Percentiles rank a stretch among this genome's conserved stretches.
phyloP scores from a whole-genome alignment of 2,329 filamentous ascomycete genomes.

The Thelonectria blattea region DNA sequence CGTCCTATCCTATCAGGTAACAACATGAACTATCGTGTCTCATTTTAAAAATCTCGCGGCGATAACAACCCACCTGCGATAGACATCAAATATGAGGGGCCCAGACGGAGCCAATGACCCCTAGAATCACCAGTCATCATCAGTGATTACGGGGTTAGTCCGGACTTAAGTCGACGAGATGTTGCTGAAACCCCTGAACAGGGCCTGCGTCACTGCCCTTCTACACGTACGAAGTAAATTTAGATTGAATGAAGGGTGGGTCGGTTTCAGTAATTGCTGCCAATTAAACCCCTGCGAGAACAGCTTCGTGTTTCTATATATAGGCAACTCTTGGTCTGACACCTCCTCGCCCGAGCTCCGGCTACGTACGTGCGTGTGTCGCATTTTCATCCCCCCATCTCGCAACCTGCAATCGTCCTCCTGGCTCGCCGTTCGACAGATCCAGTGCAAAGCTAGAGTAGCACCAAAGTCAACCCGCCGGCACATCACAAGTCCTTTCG shows the following conservation, averaged over 20 bases:
- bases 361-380: not conserved
- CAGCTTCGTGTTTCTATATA: not conserved
- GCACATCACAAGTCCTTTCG: not conserved
- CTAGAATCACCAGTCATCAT: not conserved
- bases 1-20: too few relatives aligned
- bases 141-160: slow-evolving; percentile 6
- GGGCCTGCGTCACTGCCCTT: not conserved
- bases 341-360: not conserved
- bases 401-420: not conserved
- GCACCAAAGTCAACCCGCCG: not conserved
- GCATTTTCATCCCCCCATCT: not conserved
- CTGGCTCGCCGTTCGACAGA: not conserved
- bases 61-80: too few relatives aligned
- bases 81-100: not conserved
- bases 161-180: slow-evolving; percentile 3
- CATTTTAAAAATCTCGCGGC: too few relatives aligned
- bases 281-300: not conserved
- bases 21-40: too few relatives aligned
- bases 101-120: not conserved
- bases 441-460: not conserved
- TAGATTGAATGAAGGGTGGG: slow-evolving; percentile 5
- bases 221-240: not conserved
- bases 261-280: slow-evolving; percentile 1
- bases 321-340: not conserved
- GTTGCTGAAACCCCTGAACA: slow-evolving; percentile 1